Base-by-base conservation (phyloP, 2,329 filamentous ascomycete genomes). In the Aaosphaeria arxii region DNA sequence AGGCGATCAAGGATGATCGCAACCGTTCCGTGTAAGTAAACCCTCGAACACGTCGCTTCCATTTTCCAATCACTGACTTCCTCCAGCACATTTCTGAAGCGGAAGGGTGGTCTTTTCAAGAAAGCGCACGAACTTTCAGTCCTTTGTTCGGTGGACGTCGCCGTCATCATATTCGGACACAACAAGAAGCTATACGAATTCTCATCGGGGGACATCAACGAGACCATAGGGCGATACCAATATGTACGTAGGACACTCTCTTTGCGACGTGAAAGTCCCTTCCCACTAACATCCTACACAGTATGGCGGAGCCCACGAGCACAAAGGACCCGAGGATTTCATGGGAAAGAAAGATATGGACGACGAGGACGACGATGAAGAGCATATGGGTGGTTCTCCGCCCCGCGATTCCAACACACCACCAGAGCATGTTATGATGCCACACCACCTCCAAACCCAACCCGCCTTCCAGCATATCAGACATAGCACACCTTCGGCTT, bases 171-270 rank as follows among this genome's bases (percentile, higher is more conserved):
- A 64, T 97, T 97, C 67, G 92, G 92, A 55, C 91, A 89, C 75
- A 99, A 99, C 74, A 99, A 97, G 81, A 97, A 97, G 76, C 81
- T 99, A 29, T 96, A 97, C 73, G 91, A 99, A 72, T 99, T 96
- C 71, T 97, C 91, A 9, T 97, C 92, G 13, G 80, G 84, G 60
- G 90, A 96, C 71, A 96, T 99, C 82, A 87, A 87, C 69, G 90
- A 96, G 56, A 88, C 95, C 43, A 84, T 99, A 57, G 82, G 83
- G 44, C 83, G 90, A 69, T 95, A 96, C 68, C 86, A 91, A 83
- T 96, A 91, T 73, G 92, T 96, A 77, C 9, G 49, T 40, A 36
- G 17, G 17, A 24, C 3, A 24, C 17, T 24, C 17, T 24, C 2
- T 24, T 24, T 24, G 17, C 17, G 17, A 24, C 3, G 17, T 24